These are phyloP conservation scores for Rhizopus microsporus DNA, from an alignment of 371 early-diverging fungal species.

Conservation along the genomic window DNA sequence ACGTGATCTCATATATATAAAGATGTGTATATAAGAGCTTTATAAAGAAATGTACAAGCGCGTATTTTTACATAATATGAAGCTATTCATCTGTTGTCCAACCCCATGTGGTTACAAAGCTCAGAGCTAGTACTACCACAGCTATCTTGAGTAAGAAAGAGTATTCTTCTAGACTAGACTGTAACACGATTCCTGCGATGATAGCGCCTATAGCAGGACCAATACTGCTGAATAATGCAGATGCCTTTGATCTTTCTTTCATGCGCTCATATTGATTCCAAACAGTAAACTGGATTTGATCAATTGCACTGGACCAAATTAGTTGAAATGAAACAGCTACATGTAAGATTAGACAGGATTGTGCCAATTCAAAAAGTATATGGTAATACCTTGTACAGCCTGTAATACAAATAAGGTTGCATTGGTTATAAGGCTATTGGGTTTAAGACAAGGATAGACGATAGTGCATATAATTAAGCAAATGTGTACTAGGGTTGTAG, in stretches of 20 bases:
- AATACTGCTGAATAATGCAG: constrained; percentile 35
- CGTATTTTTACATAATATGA: neutral
- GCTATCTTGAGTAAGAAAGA: constrained; percentile 25
- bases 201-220: constrained; percentile 37
- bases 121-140: constrained; percentile 30
- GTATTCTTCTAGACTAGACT: constrained; percentile 24
- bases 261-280: constrained; percentile 37
- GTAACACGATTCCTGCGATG: constrained; percentile 28
- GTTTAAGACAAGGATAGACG: constrained; percentile 31
- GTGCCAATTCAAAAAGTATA: neutral
- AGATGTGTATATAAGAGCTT: no score
- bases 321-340: constrained; percentile 32
- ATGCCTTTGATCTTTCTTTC: constrained; percentile 30
- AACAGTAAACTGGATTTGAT: constrained; percentile 27
- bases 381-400: constrained; percentile 20
- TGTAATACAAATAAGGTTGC: constrained; percentile 20
- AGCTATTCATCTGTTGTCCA: constrained; percentile 34
- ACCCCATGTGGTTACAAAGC: constrained; percentile 49
- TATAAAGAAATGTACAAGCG: no score
- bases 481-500: constrained; percentile 30
- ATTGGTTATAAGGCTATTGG: constrained; percentile 13
- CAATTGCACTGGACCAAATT: constrained; percentile 33
- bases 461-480: constrained; percentile 31
- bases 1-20: no score
- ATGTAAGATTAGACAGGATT: neutral